Evolutionary conservation across 495 filamentous ascomycete genomes (phyloP), one percentile per base, ranked within the genome.

Genomic region (Aeminium ludgeri): DNA sequence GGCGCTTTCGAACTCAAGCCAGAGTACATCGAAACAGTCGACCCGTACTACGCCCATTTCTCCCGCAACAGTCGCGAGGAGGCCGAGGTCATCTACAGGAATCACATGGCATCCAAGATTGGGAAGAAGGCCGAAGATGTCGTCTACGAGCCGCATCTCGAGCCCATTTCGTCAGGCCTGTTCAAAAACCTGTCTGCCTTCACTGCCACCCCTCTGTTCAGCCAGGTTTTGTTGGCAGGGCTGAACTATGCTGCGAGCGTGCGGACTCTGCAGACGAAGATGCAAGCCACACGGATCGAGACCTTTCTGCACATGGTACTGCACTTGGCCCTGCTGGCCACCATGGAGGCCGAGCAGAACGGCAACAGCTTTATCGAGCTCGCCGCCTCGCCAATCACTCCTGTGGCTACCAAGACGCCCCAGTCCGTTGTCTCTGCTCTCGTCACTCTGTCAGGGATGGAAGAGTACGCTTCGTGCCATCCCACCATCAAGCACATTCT

Each of bases 51-150:
- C 50, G 78, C 85, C 11, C 82, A 95, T 49, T 99, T 89, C 61
- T 86, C 73, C 47, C 91, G 93, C 58, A 96, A 96, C 56, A 91
- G 96, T 58, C 79, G 89, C 19, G 89, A 99, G 51, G 89, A 99
- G 55, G 82, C 86, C 0, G 89, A 99, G 62, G 78, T 67, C 40
- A 79, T 82, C 13, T 94, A 86, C 59, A 80, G 74, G 41, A 78
- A 76, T 38, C 79, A 82, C 69, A 73, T 86, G 63, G 79, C 84
- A 7, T 87, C 91, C 62, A 82, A 80, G 62, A 85, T 79, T 0
- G 86, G 89, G 1, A 81, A 82, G 52, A 66, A 76, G 31, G 63
- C 69, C 6, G 70, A 78, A 11, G 87, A 99, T 31, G 76, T 95
- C 47, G 86, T 95, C n/a, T 92, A 80, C 55, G 87, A 95, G 58